Base-by-base conservation (phyloP, 2,329 filamentous ascomycete genomes). In the Aspergillus texensis region DNA sequence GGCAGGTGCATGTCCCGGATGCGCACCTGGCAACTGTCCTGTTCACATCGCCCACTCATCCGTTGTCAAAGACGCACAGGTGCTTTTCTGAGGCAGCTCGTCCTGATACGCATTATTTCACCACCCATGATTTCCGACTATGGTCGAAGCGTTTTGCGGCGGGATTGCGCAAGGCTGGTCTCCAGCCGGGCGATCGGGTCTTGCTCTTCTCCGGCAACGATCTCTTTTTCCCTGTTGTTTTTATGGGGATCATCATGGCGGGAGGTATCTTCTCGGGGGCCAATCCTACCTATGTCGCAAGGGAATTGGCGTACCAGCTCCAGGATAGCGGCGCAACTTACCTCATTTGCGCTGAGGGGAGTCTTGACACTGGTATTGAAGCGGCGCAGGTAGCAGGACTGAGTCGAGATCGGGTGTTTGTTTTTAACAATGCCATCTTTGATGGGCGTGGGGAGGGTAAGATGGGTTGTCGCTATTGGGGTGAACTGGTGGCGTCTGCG, bases 221-320 rank as follows among this genome's bases (percentile, higher is more conserved):
- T 68, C 76, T 94, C 16, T 92, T 90, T 79, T 92, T 89, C 72
- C 89, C 91, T 0, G 81, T 86, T 0, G 81, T 91, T 1, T 86
- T 94, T 60, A 82, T 93, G 76, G 91, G 91, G 19, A 83, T 91
- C 24, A 82, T 93, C 57, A 93, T 93, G 87, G 90, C 91, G 0
- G 91, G 91, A 4, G 91, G 90, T 1, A 81, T 94, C 60, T 94
- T 94, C 79, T 91, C 89, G 0, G 91, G 91, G 30, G 90, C 90
- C 1, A 93, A 92, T 65, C 90, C 90, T 0, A 83, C 82, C 6
- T 93, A 88, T 68, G 88, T 91, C 0, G 80, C 86, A 0, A 81
- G 90, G 24, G 92, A 95, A 76, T 77, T 96, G 53, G 89, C 88
- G 8, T 90, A 91, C 75, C 92, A 95, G 76, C 81, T 95, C 41